These are phyloP conservation scores for Stemphylium beticola DNA, from an alignment of 2,329 filamentous ascomycete genomes.

Conservation along the genomic window DNA sequence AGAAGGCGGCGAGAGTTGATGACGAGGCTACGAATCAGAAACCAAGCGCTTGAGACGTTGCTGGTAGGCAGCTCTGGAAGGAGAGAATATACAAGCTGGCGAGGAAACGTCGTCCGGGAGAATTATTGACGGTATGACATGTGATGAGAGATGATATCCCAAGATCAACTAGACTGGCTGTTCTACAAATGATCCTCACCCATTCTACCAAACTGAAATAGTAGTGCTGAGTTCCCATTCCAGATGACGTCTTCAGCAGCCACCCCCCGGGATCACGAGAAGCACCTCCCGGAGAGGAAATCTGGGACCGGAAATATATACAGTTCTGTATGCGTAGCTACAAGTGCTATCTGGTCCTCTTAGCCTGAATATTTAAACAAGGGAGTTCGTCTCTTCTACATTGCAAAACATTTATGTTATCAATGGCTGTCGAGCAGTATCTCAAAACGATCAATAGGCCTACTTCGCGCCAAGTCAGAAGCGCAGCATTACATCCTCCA, in stretches of 20 bases:
- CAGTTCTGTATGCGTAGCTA: no score
- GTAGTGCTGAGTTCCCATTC: not conserved
- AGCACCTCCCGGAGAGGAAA: not conserved
- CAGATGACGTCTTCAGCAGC: not conserved
- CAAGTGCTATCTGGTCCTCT: no score
- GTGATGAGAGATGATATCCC: not conserved
- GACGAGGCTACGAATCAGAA: slow-evolving; percentile 27
- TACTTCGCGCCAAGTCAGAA: no score
- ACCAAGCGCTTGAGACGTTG: slow-evolving; percentile 4
- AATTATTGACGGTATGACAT: not conserved
- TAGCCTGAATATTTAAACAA: no score
- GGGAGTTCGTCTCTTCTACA: no score
- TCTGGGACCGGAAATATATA: not conserved
- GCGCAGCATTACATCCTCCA: no score
- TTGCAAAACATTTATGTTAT: no score
- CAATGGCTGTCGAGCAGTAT: no score
- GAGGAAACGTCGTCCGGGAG: not conserved
- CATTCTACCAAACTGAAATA: not conserved
- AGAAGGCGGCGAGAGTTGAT: slow-evolving; percentile 11
- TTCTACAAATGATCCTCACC: no score
- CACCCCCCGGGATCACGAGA: not conserved
- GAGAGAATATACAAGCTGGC: no score
- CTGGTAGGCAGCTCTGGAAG: no score
- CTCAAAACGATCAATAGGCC: no score
- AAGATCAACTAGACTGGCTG: not conserved